Conservation (phyloP, 306 rosid species). For the Prosopis cineraria region DNA sequence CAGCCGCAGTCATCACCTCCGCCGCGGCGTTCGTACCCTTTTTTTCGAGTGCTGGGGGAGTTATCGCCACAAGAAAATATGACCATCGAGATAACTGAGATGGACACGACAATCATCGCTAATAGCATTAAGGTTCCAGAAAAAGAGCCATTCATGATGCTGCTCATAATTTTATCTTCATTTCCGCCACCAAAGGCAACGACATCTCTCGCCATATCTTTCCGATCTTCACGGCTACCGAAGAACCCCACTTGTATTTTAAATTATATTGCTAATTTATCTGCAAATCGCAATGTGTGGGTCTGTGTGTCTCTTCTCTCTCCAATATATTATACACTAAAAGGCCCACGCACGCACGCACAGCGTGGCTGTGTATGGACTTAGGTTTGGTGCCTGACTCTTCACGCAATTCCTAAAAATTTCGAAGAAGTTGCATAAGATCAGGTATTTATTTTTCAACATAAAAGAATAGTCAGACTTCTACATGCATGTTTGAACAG, state of each 20-base stretch:
- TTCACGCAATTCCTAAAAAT: background rate
- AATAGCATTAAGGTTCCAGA: background rate
- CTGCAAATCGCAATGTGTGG: background rate
- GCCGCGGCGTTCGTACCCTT: background rate
- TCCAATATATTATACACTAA: too few relatives aligned
- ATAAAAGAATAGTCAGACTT: too few relatives aligned
- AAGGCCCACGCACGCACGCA: background rate
- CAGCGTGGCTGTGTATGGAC: background rate
- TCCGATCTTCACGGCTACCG: background rate
- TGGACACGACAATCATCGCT: background rate
- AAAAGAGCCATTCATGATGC: background rate
- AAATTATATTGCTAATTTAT: background rate
- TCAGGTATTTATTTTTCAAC: too few relatives aligned
- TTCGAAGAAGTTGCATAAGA: background rate
- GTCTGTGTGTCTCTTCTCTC: background rate
- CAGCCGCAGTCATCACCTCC: background rate
- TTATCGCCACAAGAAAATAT: conserved; percentile 18
- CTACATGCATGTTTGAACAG: too few relatives aligned
- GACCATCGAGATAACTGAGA: conserved; percentile 19
- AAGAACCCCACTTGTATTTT: background rate
- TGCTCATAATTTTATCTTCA: background rate
- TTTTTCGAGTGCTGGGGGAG: background rate
- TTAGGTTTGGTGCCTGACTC: background rate
- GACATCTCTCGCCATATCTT: background rate
- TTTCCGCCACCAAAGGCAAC: background rate